A percentile compares a stretch with the other conserved stretches of the same genome.
phyloP scores from a whole-genome alignment of 2,329 filamentous ascomycete genomes.

The Venturia effusa region DNA sequence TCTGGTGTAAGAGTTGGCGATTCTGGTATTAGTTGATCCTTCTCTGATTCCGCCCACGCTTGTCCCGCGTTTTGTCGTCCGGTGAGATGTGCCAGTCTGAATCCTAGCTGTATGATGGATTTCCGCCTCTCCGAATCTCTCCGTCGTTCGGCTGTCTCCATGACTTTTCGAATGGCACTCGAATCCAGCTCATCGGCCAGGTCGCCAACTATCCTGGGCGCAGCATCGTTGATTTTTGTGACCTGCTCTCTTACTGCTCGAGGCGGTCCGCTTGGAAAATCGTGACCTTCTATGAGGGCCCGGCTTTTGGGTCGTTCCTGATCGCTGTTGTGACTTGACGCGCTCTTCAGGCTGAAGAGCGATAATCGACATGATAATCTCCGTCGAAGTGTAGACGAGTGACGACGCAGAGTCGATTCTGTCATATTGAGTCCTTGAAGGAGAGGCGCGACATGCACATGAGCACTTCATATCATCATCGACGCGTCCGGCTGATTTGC shows the following conservation, averaged over 20 bases:
- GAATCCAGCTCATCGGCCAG: conserved; percentile 9
- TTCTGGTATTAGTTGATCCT: background rate
- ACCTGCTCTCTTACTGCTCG: background rate
- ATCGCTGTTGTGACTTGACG: background rate
- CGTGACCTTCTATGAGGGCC: background rate
- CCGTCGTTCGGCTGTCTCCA: conserved; percentile 10
- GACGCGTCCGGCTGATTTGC: background rate
- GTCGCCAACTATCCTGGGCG: background rate
- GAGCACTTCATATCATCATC: background rate
- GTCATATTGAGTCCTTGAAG: background rate
- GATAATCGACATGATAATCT: conserved; percentile 3
- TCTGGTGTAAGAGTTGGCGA: background rate
- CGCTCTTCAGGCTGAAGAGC: background rate
- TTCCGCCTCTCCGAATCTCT: conserved; percentile 7
- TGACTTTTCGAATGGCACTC: conserved; percentile 4
- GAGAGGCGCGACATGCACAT: background rate
- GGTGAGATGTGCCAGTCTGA: conserved; percentile 9
- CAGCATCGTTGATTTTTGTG: background rate
- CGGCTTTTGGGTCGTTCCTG: conserved; percentile 9
- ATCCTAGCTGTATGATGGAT: conserved; percentile 9
- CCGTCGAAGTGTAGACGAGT: background rate
- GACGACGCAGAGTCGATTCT: background rate
- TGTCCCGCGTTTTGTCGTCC: conserved; percentile 4
- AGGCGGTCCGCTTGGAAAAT: background rate
- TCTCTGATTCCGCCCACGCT: background rate